These are phyloP conservation scores for Microbotryum violaceum DNA, from an alignment of 1,284 basidiomycete genomes.

Conservation along the genomic window DNA sequence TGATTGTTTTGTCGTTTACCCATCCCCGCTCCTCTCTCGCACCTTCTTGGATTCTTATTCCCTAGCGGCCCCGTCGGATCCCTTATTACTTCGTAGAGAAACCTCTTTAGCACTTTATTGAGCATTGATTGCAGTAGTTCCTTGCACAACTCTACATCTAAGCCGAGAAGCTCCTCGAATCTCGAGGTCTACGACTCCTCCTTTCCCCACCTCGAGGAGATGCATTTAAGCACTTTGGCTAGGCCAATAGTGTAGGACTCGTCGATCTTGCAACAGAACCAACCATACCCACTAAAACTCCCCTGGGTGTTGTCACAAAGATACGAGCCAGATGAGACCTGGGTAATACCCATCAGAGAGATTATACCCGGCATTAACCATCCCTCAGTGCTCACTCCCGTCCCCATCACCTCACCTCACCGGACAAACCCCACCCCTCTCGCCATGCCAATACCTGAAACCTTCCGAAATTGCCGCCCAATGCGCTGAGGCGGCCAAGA, in stretches of 20 bases:
- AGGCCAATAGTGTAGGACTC: no score
- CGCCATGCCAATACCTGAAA: constrained; percentile 22
- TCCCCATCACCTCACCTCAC: not conserved
- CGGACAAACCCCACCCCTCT: constrained; percentile 5
- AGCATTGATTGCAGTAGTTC: not conserved
- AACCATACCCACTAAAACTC: no score
- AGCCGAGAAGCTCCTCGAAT: not conserved
- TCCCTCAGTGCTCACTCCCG: no score
- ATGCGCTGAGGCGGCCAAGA: constrained; percentile 14
- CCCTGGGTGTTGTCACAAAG: no score
- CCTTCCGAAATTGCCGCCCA: constrained; percentile 12
- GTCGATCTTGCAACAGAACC: no score
- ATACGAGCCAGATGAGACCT: no score
- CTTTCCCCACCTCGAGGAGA: no score
- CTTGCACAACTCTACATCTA: no score
- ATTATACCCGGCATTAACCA: no score
- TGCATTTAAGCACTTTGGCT: no score
- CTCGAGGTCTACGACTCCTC: not conserved
- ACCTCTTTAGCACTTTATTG: not conserved
- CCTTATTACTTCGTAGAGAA: not conserved
- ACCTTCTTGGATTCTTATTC: not conserved
- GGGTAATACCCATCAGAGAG: no score
- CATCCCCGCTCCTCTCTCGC: not conserved
- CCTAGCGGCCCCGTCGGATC: not conserved
- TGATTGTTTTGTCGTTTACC: not conserved